Evolutionary conservation across 345 rosid genomes (phyloP).

Genomic region (Limnanthes douglasii): DNA sequence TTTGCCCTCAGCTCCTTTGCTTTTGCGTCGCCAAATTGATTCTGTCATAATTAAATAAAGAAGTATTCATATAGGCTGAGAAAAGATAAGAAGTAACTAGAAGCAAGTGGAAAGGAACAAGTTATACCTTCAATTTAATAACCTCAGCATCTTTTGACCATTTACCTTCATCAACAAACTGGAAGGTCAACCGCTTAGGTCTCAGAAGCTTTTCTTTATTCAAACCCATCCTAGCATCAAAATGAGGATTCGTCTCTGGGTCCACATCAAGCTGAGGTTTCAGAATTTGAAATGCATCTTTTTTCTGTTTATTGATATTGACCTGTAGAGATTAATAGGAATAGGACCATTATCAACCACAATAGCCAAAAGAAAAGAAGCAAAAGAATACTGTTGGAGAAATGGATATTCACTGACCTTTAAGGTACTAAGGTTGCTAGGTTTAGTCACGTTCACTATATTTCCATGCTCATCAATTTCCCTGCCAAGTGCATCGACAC

Average conservation of each 20-base stretch:
- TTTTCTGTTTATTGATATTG: conserved; percentile 92
- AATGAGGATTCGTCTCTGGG: conserved; percentile 70
- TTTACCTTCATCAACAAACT: conserved; percentile 97
- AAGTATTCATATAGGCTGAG: conserved; percentile 5
- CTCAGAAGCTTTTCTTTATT: conserved; percentile 70
- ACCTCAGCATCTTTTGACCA: conserved; percentile 93
- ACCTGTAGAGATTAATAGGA: conserved; percentile 62
- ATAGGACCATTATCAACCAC: conserved; percentile 6
- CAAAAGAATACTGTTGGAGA: not conserved
- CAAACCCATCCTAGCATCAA: conserved; percentile 74
- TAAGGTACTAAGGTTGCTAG: conserved; percentile 89
- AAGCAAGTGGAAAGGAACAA: not conserved
- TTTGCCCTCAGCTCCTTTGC: conserved; percentile 83
- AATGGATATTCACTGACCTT: conserved; percentile 37
- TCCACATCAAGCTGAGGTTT: conserved; percentile 85
- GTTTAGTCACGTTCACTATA: conserved; percentile 61
- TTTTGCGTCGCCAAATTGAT: conserved; percentile 92
- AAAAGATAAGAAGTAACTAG: not conserved
- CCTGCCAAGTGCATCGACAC: conserved; percentile 86
- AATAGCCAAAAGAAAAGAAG: not conserved
- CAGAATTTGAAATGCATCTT: conserved; percentile 91
- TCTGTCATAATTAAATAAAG: conserved; percentile 22
- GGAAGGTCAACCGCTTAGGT: conserved; percentile 79
- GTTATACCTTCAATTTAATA: conserved; percentile 54
- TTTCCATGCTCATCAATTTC: conserved; percentile 97